Base-by-base conservation (phyloP, 495 filamentous ascomycete genomes). In the Astrocystis sublimbata region DNA sequence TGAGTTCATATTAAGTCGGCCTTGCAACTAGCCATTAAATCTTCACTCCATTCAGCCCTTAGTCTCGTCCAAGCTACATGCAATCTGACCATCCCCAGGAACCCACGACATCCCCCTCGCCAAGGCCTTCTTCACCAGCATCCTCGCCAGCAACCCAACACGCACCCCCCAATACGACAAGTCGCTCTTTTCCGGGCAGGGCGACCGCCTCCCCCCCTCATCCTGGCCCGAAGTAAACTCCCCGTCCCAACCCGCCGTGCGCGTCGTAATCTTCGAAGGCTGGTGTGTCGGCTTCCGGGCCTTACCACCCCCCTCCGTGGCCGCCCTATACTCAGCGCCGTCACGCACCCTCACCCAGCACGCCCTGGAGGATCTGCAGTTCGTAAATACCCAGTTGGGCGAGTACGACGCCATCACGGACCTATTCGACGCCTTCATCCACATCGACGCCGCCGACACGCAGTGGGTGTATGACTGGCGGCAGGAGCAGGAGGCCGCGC, bases 231-330 rank as follows among this genome's bases (percentile, higher is more conserved):
- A 70, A 1, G 83, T 91, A 24, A 92, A 92, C 75, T 68, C 61
- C 15, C 81, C 82, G 9, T 80, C 74, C 1, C 74, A 79, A 53
- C 60, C 76, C 13, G 77, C 73, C 38, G 75, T 90, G 26, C 78
- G 86, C 59, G 82, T 90, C 21, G 79, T 97, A 1, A 84, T 98
- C 45, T 87, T 98, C 58, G 93, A 98, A 70, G 93, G 93, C 15
- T 98, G 93, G 93, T 86, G 90, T 74, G 88, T 96, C 33, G 93
- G 92, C 1, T 97, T 98, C 76, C 84, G 88, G 15, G 66, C 87
- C 4, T 80, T 92, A 53, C 68, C 76, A 56, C 78, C 85, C 12
- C 54, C 73, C 1, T 77, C 77, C n/a, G 61, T 93, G 31, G 77
- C 81, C 58, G 66, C 52, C 17, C 70, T 66, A 45, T 92, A 88